Evolutionary conservation across 495 filamentous ascomycete species (phyloP).

Genomic region (Talaromyces wortmannii): DNA sequence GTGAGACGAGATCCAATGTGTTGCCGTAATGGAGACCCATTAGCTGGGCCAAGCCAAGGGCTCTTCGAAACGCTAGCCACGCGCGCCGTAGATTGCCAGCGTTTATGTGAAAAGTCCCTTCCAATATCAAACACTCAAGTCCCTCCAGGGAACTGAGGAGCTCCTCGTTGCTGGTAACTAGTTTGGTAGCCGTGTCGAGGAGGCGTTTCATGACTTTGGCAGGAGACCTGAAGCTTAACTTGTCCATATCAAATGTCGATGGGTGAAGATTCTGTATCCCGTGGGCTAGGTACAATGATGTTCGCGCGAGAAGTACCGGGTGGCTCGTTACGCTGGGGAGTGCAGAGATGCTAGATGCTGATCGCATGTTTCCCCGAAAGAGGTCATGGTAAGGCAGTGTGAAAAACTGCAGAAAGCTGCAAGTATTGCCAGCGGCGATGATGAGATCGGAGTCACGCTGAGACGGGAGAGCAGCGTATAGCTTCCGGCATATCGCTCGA

Average conservation of each 20-base stretch:
- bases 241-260: background rate
- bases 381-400: too few relatives aligned
- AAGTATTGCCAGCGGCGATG: too few relatives aligned
- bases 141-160: conserved; percentile 37
- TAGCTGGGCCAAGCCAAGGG: conserved; percentile 26
- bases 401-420: too few relatives aligned
- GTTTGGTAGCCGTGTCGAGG: conserved; percentile 24
- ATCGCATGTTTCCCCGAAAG: too few relatives aligned
- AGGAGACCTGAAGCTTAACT: background rate
- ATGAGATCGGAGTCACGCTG: too few relatives aligned
- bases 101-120: conserved; percentile 36
- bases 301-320: too few relatives aligned
- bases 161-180: conserved; percentile 40
- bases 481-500: too few relatives aligned
- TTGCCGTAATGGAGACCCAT: conserved; percentile 28
- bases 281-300: too few relatives aligned
- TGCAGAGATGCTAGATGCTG: too few relatives aligned
- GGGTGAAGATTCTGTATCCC: background rate
- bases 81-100: conserved; percentile 35
- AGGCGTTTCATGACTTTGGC: background rate
- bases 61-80: conserved; percentile 36
- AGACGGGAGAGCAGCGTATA: too few relatives aligned
- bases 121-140: conserved; percentile 42
- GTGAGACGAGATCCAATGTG: conserved; percentile 6
- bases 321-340: too few relatives aligned